Percentiles rank a stretch among this genome's conserved stretches.
These are phyloP conservation scores for Bacterosira constricta DNA, from an alignment of 108 stramenopile genomes.

Conservation along the genomic window DNA sequence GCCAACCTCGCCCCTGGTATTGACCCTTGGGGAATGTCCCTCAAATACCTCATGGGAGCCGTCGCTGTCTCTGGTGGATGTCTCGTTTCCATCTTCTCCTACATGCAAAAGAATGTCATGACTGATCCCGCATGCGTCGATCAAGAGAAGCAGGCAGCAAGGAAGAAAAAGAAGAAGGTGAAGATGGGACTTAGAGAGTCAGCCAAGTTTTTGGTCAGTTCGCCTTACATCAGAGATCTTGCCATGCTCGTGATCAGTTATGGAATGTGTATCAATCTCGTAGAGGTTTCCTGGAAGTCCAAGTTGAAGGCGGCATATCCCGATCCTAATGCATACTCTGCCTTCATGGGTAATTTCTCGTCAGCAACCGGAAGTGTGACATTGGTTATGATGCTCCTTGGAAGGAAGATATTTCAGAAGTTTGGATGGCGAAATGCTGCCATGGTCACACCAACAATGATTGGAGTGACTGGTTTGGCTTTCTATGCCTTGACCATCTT, in stretches of 20 bases:
- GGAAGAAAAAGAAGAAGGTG: slow-evolving; percentile 81
- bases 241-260: slow-evolving; percentile 95
- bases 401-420: slow-evolving; percentile 88
- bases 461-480: slow-evolving; percentile 88
- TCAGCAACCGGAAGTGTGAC: slow-evolving; percentile 95
- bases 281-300: slow-evolving; percentile 99
- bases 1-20: slow-evolving; percentile 82
- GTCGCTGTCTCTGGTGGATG: slow-evolving; percentile 84
- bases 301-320: slow-evolving; percentile 98
- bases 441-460: slow-evolving; percentile 93
- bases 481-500: slow-evolving; percentile 95
- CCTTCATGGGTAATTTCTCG: slow-evolving; percentile 99
- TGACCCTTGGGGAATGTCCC: slow-evolving; percentile 92
- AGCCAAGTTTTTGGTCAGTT: slow-evolving; percentile 90
- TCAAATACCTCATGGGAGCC: slow-evolving; percentile 94
- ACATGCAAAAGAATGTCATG: slow-evolving; percentile 93
- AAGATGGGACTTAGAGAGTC: slow-evolving; percentile 92
- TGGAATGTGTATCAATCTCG: slow-evolving; percentile 99
- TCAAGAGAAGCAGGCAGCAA: slow-evolving; percentile 52
- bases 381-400: slow-evolving; percentile 95
- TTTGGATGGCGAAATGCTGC: slow-evolving; percentile 95
- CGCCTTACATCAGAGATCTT: slow-evolving; percentile 91
- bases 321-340: slow-evolving; percentile 96
- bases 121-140: slow-evolving; percentile 75
- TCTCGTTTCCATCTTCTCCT: slow-evolving; percentile 77